Base-by-base conservation (phyloP, 495 filamentous ascomycete species). In the Aspergillus affinis region DNA sequence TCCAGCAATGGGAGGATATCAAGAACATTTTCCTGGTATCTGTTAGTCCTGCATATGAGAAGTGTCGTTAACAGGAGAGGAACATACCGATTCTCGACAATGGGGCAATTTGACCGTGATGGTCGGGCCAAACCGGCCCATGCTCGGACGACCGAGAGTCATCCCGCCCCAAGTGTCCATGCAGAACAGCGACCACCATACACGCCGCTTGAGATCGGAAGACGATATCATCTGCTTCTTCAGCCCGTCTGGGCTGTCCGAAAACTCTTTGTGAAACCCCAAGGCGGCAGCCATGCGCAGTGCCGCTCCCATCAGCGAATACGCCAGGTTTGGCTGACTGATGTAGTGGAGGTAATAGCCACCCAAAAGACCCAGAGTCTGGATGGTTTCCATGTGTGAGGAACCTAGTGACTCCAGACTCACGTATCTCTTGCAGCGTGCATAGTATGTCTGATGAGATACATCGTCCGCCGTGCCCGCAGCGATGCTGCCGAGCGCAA, bases 151-250 rank as follows among this genome's bases (percentile, higher is more conserved):
- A n/a, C 90, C 89, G 53, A 90, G 81, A 19, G 89, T 92, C 54
- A 87, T 89, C 8, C 82, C 83, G 6, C 85, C 89, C 88, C 89
- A 93, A 1, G 89, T 88, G 73, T 93, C 90, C 59, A 93, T 79
- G 73, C 87, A 90, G 74, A 89, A 89, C 54, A 92, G 72, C 45
- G 83, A 87, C 90, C 90, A 93, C 90, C 90, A 93, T 27, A 89
- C 88, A 46, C 88, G 78, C 51, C 90, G 73, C 60, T 88, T 81
- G 18, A 88, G 84, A 62, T 91, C 88, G 51, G 72, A 61, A 0
- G 72, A 71, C 18, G 70, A 63, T 15, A 67, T 12, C 19, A 63
- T 75, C 9, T 70, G 61, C 9, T 67, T 69, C 36, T 80, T 66
- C 0, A 67, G 60, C 1, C 55, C 77, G 7, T 84, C 80, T 0